These are phyloP conservation scores for Xylaria palmicola DNA, from an alignment of 495 filamentous ascomycete species.

Conservation along the genomic window DNA sequence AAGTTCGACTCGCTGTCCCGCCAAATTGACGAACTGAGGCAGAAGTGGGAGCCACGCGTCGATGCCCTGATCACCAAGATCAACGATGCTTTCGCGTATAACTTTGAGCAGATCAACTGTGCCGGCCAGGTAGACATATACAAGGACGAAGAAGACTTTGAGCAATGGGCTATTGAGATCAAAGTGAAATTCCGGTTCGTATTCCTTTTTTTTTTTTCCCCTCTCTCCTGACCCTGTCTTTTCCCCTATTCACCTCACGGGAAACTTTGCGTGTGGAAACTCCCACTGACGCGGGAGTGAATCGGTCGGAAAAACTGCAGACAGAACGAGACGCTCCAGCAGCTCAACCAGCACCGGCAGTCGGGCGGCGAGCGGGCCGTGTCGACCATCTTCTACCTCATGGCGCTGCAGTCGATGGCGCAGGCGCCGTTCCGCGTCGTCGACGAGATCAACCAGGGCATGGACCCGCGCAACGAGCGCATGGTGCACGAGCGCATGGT, in stretches of 20 bases:
- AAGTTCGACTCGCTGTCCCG: constrained; percentile 47
- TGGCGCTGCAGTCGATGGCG: constrained; percentile 93
- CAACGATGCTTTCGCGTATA: constrained; percentile 83
- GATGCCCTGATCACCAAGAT: constrained; percentile 77
- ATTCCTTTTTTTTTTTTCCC: not conserved
- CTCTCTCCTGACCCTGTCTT: too few species aligned
- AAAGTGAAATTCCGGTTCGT: constrained; percentile 86
- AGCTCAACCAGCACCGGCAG: constrained; percentile 87
- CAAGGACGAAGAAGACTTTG: constrained; percentile 81
- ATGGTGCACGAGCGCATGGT: constrained; percentile 98
- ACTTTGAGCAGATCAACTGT: constrained; percentile 90
- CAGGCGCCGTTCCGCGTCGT: constrained; percentile 98
- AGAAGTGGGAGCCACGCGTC: constrained; percentile 80
- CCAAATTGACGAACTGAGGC: constrained; percentile 54
- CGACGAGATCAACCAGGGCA: constrained; percentile 99
- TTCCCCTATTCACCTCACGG: too few species aligned
- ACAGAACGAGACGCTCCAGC: constrained; percentile 77
- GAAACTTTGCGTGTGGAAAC: too few species aligned
- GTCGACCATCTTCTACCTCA: constrained; percentile 98
- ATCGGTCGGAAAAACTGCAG: constrained; percentile 47
- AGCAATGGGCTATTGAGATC: constrained; percentile 91
- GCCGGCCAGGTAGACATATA: constrained; percentile 85
- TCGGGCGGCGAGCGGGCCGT: constrained; percentile 96
- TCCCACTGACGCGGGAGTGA: not conserved
- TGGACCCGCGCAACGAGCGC: constrained; percentile 97